A percentile compares a stretch with the other conserved stretches of the same genome.
phyloP scores from a whole-genome alignment of 1,139 yeast genomes.

The Yamadazyma membranifaciens region DNA sequence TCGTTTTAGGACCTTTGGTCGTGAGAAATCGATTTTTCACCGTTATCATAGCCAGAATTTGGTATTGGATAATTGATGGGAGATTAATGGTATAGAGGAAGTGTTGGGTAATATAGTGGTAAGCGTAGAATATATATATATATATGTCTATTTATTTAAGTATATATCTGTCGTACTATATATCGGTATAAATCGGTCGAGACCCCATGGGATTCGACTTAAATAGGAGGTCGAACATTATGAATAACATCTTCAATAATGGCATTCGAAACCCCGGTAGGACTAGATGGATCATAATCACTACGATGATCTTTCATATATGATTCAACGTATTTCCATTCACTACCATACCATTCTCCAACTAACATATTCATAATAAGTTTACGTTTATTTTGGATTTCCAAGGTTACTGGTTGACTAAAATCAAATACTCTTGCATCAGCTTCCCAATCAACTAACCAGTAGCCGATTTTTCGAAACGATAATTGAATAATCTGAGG shows the following conservation, averaged over 20 bases:
- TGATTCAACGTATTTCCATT: conserved; percentile 34
- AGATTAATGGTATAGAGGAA: too few relatives aligned
- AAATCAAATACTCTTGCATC: conserved; percentile 17
- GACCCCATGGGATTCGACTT: too few relatives aligned
- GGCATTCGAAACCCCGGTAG: conserved; percentile 34
- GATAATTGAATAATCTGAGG: conserved; percentile 44
- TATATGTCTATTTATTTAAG: too few relatives aligned
- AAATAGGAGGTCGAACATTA: conserved; percentile 42
- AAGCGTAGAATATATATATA: too few relatives aligned
- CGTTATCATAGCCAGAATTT: background rate
- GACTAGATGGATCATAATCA: conserved; percentile 21
- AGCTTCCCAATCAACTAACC: conserved; percentile 48
- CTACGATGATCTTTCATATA: conserved; percentile 26
- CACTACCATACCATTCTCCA: conserved; percentile 50
- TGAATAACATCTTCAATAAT: conserved; percentile 39
- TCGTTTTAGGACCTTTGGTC: background rate
- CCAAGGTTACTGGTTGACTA: conserved; percentile 3
- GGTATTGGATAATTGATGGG: too few relatives aligned
- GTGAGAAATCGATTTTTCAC: background rate
- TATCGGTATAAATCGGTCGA: too few relatives aligned
- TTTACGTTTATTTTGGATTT: conserved; percentile 17
- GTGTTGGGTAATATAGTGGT: too few relatives aligned
- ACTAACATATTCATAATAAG: conserved; percentile 36
- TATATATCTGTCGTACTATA: too few relatives aligned
- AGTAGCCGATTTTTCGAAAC: conserved; percentile 42